Evolutionary conservation across 495 filamentous ascomycete genomes (phyloP).

Genomic region (Apiosordaria backusii): DNA sequence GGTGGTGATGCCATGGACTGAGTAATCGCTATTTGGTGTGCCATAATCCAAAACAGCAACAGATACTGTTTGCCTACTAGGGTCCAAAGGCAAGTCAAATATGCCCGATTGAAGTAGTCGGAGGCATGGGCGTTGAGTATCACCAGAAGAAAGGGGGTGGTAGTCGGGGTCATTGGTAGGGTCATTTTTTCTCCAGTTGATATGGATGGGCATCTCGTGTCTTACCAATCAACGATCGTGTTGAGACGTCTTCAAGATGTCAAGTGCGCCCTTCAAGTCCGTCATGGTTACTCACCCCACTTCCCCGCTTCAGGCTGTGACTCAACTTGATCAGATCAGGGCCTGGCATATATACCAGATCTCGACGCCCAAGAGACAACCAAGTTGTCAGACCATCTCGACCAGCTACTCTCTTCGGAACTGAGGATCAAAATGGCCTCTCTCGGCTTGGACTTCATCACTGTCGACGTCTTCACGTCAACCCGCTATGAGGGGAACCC

Average conservation of each 20-base stretch:
- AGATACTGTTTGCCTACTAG: neutral
- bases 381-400: neutral
- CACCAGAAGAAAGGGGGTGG: too few relatives aligned
- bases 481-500: conserved; percentile 60
- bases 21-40: too few relatives aligned
- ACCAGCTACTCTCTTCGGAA: neutral
- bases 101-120: too few relatives aligned
- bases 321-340: neutral
- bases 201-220: neutral
- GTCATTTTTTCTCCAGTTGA: neutral
- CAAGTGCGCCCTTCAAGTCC: neutral
- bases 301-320: neutral
- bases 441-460: conserved; percentile 48
- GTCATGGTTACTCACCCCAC: neutral
- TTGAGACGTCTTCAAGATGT: neutral
- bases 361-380: neutral
- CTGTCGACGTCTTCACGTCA: conserved; percentile 66
- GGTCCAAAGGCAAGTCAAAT: too few relatives aligned
- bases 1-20: too few relatives aligned
- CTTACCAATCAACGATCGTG: neutral
- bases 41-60: neutral
- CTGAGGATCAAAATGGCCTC: conserved; percentile 7
- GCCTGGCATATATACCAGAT: neutral
- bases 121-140: too few relatives aligned
- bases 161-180: neutral